phyloP scores from a whole-genome alignment of 2,329 filamentous ascomycete species.

The Fusarium chaquense region DNA sequence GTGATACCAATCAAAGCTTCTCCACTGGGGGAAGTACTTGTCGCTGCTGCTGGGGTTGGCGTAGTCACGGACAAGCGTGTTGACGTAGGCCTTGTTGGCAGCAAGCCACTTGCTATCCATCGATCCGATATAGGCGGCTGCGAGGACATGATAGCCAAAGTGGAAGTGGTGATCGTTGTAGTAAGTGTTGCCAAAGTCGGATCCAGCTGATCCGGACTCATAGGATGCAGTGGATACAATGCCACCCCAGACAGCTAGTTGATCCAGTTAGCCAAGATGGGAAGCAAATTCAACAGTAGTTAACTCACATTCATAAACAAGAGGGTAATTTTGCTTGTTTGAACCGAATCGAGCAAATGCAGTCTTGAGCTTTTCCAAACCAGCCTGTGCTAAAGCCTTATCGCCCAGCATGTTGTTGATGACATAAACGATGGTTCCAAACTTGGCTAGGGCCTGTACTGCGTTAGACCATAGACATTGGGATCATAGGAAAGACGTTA shows the following conservation, averaged over 20 bases:
- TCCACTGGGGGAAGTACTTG: slow-evolving; percentile 81
- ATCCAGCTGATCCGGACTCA: slow-evolving; percentile 72
- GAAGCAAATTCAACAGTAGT: background rate
- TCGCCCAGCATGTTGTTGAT: slow-evolving; percentile 73
- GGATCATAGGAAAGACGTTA: slow-evolving; percentile 43
- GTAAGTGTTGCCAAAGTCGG: slow-evolving; percentile 90
- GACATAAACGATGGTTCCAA: slow-evolving; percentile 75
- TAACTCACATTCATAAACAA: slow-evolving; percentile 71
- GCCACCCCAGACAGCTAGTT: slow-evolving; percentile 77
- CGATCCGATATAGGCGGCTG: slow-evolving; percentile 84
- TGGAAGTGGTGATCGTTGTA: slow-evolving; percentile 84
- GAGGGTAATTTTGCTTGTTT: slow-evolving; percentile 75
- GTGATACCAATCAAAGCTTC: slow-evolving; percentile 93
- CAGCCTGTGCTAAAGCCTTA: slow-evolving; percentile 65
- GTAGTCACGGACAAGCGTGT: slow-evolving; percentile 83
- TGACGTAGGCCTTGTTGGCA: slow-evolving; percentile 82
- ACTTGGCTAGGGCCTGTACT: slow-evolving; percentile 76
- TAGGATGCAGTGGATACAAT: slow-evolving; percentile 83
- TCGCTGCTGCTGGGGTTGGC: slow-evolving; percentile 81
- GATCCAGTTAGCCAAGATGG: slow-evolving; percentile 31
- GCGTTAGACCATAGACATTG: slow-evolving; percentile 4
- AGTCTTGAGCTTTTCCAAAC: slow-evolving; percentile 71
- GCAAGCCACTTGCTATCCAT: slow-evolving; percentile 81
- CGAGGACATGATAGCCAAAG: slow-evolving; percentile 90
- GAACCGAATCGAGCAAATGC: slow-evolving; percentile 74